A percentile compares a stretch with the other conserved stretches of the same genome.
phyloP scores from a whole-genome alignment of 805 yeast genomes.

The Phaffomyces thermotolerans region DNA sequence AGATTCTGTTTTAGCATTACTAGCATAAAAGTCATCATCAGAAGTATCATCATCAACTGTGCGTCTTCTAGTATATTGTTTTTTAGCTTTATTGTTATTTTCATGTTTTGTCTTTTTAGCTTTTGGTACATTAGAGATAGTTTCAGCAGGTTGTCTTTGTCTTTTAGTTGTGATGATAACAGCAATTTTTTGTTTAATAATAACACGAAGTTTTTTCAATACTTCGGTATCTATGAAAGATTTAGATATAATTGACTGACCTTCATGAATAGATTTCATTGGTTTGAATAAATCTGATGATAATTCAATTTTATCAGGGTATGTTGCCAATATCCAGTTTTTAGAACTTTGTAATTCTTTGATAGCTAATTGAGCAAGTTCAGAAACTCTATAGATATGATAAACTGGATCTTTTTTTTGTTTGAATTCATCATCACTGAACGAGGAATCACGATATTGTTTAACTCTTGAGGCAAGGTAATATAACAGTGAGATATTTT shows the following conservation, averaged over 20 bases:
- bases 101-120: slow-evolving; percentile 15
- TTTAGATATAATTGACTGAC: slow-evolving; percentile 47
- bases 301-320: slow-evolving; percentile 72
- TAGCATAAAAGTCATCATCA: not conserved
- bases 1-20: not conserved
- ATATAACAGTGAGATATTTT: slow-evolving; percentile 65
- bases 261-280: slow-evolving; percentile 48
- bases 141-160: slow-evolving; percentile 5
- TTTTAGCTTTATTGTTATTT: slow-evolving; percentile 5
- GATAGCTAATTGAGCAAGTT: slow-evolving; percentile 60
- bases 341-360: slow-evolving; percentile 49
- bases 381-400: slow-evolving; percentile 61
- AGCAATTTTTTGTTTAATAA: slow-evolving; percentile 27
- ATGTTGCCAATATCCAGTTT: slow-evolving; percentile 66
- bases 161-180: slow-evolving; percentile 19
- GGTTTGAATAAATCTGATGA: slow-evolving; percentile 67
- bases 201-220: slow-evolving; percentile 29
- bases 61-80: slow-evolving; percentile 10
- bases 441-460: slow-evolving; percentile 58
- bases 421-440: slow-evolving; percentile 28
- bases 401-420: slow-evolving; percentile 22
- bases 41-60: slow-evolving; percentile 5
- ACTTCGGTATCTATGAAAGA: slow-evolving; percentile 48
- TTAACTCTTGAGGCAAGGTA: slow-evolving; percentile 74
- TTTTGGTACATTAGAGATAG: slow-evolving; percentile 9